Conservation (phyloP, 2,329 filamentous ascomycete species). For the Colletotrichum sp. region DNA sequence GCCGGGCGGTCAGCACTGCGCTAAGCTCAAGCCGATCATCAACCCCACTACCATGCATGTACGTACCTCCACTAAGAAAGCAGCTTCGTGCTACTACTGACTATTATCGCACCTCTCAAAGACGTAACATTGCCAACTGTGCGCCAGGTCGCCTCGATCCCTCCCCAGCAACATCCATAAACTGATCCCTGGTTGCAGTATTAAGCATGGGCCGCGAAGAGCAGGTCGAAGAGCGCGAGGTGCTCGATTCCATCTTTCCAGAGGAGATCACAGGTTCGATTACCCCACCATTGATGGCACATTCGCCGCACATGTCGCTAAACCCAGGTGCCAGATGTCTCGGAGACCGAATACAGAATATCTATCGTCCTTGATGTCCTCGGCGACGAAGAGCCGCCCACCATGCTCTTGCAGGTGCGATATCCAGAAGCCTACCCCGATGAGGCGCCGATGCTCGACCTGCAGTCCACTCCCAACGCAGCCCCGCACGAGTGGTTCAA, state of each 20-base stretch:
- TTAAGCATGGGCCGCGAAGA: slow-evolving; percentile 77
- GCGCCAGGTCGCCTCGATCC: not conserved
- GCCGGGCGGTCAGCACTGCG: slow-evolving; percentile 37
- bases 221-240: slow-evolving; percentile 93
- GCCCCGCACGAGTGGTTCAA: slow-evolving; percentile 76
- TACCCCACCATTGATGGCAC: slow-evolving; percentile 17
- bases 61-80: slow-evolving; percentile 10
- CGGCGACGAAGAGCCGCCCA: slow-evolving; percentile 68
- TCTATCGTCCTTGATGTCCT: slow-evolving; percentile 82
- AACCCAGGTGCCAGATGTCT: slow-evolving; percentile 69
- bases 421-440: slow-evolving; percentile 95
- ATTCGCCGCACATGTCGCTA: not conserved
- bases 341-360: slow-evolving; percentile 88
- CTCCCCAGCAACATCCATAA: not conserved
- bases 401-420: slow-evolving; percentile 80
- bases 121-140: not conserved
- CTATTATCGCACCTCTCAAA: not conserved
- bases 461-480: slow-evolving; percentile 75
- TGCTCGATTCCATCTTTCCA: slow-evolving; percentile 97
- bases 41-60: slow-evolving; percentile 20
- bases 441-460: slow-evolving; percentile 80
- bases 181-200: not conserved
- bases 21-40: slow-evolving; percentile 14
- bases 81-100: not conserved
- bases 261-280: slow-evolving; percentile 88